Evolutionary conservation across 352 stramenopile genomes (phyloP).

Genomic region (Blastocystis sp.): DNA sequence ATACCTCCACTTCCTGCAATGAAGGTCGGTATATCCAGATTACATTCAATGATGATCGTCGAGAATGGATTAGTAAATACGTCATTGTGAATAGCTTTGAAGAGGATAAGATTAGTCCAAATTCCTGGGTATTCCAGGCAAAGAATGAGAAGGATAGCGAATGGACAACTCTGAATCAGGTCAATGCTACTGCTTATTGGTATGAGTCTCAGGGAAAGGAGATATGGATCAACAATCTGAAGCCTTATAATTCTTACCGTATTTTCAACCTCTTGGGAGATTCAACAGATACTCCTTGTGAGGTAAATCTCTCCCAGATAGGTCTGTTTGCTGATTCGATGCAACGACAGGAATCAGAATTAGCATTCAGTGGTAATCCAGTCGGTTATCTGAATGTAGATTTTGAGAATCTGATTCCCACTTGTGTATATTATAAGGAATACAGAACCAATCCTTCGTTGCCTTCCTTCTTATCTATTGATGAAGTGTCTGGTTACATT

Average conservation of each 20-base stretch:
- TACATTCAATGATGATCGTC: slow-evolving; percentile 48
- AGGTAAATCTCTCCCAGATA: slow-evolving; percentile 11
- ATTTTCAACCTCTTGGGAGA: neutral
- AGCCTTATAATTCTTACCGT: slow-evolving; percentile 46
- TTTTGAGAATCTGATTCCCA: slow-evolving; percentile 16
- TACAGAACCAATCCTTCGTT: neutral
- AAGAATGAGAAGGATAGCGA: slow-evolving; percentile 18
- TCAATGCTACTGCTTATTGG: neutral
- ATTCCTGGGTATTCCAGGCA: slow-evolving; percentile 29
- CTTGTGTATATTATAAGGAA: slow-evolving; percentile 38
- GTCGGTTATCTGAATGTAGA: slow-evolving; percentile 53
- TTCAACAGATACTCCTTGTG: neutral
- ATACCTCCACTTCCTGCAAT: slow-evolving; percentile 24
- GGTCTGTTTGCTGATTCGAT: neutral
- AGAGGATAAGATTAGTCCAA: slow-evolving; percentile 23
- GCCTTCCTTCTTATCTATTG: slow-evolving; percentile 12
- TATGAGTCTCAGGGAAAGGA: neutral
- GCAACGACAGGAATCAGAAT: neutral
- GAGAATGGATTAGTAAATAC: slow-evolving; percentile 65
- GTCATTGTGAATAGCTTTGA: neutral
- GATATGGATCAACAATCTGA: slow-evolving; percentile 33
- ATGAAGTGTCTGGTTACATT: slow-evolving; percentile 20
- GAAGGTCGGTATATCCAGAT: slow-evolving; percentile 13
- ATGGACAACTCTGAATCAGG: slow-evolving; percentile 32
- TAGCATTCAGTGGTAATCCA: slow-evolving; percentile 20